Percentiles rank a stretch among this genome's conserved stretches.
Evolutionary conservation across 257 asterid species (phyloP).

Genomic region (Rauvolfia tetraphylla): DNA sequence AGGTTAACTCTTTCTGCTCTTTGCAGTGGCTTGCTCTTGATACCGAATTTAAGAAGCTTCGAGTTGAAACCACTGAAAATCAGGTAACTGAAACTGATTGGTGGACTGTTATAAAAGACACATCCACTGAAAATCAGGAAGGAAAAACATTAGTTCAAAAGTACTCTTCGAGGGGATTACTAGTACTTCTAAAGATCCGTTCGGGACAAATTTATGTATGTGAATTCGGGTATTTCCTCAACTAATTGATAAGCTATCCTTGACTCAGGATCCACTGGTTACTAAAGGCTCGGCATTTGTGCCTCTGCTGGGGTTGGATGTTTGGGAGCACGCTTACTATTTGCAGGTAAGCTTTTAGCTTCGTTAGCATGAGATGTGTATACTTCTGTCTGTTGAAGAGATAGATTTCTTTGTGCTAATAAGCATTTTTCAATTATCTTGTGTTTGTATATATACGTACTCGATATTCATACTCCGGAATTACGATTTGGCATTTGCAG

Average conservation of each 20-base stretch:
- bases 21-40: conserved; percentile 26
- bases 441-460: neutral
- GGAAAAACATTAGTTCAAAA: too few species aligned
- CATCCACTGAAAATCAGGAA: too few species aligned
- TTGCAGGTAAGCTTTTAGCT: conserved; percentile 17
- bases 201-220: too few species aligned
- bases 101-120: too few species aligned
- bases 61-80: conserved; percentile 19
- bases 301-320: conserved; percentile 23
- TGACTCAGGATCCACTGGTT: conserved; percentile 18
- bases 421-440: neutral
- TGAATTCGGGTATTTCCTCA: too few species aligned
- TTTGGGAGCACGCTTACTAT: conserved; percentile 28
- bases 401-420: too few species aligned
- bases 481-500: neutral
- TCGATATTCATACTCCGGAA: neutral
- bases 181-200: too few species aligned
- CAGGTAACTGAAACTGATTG: conserved; percentile 10
- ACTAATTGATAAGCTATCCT: too few species aligned
- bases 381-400: too few species aligned
- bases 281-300: conserved; percentile 17
- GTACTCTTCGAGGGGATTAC: too few species aligned
- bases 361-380: too few species aligned
- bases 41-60: conserved; percentile 17
- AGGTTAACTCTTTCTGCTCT: neutral